Base-by-base conservation (phyloP, 805 yeast genomes). In the Wickerhamiella vanderwaltii region DNA sequence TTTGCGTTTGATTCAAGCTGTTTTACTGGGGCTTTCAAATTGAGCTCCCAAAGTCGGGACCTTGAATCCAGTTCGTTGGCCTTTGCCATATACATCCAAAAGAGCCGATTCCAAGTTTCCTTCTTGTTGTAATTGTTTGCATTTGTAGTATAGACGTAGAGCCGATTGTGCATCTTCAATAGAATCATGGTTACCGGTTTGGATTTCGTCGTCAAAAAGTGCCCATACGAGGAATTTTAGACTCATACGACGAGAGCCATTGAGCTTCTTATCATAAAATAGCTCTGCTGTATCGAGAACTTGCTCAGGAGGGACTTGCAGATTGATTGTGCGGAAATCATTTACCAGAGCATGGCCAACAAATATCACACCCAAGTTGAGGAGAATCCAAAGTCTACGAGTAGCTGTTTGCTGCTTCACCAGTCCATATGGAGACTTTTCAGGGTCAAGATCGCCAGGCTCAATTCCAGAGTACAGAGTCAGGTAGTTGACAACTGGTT, bases 81-180 rank as follows among this genome's bases (percentile, higher is more conserved):
- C 69, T 43, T 59, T 61, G 3, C 49, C 63, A 53, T 87, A 87
- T 12, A 93, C 71, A 30, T 71, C 68, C 23, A 76, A 71, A 52
- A 91, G 66, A 1, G 74, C 68, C 3, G 58, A 61, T 32, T 80
- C 83, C 44, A 88, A 71, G 22, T 64, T 67, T 0, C 82, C 88
- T 0, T 61, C 58, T 3, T 65, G 68, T 39, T 65, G 63, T 48
- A 88, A 66, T 48, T 79, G 77, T 53, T 72, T 60, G 54, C 83
- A 88, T 53, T 74, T 76, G 46, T 74, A 72, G 63, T 83, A 93
- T 26, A 91, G 63, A 34, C 72, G 60, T 51, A 91, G 67, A 0
- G 99, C 97, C 9, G 93, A 79, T 43, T 68, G 65, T 0, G 99
- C 96, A 64, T 91, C 99, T 55, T 91, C 98, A 34, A 91, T 86